These are phyloP conservation scores for Fusarium aywerte DNA, from an alignment of 2,329 filamentous ascomycete species.

Conservation along the genomic window DNA sequence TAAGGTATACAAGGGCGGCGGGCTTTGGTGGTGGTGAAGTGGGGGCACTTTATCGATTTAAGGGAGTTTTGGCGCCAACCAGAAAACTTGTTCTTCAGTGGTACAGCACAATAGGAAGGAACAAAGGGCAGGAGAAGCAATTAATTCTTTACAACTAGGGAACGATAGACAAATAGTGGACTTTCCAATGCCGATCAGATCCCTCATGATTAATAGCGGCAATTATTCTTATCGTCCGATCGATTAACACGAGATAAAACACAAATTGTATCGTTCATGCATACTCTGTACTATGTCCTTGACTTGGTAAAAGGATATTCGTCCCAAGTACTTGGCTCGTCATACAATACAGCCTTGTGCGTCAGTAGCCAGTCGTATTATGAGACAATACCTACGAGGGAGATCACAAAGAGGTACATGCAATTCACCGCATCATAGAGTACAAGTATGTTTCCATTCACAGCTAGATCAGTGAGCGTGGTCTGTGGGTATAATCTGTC, in stretches of 20 bases:
- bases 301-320: constrained; percentile 8
- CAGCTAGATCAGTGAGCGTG: constrained; percentile 36
- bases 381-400: constrained; percentile 1
- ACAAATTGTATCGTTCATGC: constrained; percentile 4
- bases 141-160: constrained; percentile 12
- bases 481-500: constrained; percentile 26
- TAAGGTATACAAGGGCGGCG: constrained; percentile 15
- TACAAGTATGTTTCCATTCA: constrained; percentile 29
- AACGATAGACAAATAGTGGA: constrained; percentile 17
- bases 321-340: constrained; percentile 6
- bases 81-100: not conserved
- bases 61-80: constrained; percentile 31
- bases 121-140: constrained; percentile 35
- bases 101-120: constrained; percentile 22
- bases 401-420: constrained; percentile 22
- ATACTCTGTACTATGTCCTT: not conserved
- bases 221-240: not conserved
- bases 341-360: not conserved
- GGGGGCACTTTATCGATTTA: constrained; percentile 21
- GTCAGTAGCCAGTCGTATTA: constrained; percentile 9
- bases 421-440: constrained; percentile 23
- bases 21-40: constrained; percentile 16
- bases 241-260: constrained; percentile 6
- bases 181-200: constrained; percentile 9
- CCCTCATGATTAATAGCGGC: not conserved